Evolutionary conservation across 169 alveolate species (phyloP).

Genomic region (Cryptosporidium meleagridis): DNA sequence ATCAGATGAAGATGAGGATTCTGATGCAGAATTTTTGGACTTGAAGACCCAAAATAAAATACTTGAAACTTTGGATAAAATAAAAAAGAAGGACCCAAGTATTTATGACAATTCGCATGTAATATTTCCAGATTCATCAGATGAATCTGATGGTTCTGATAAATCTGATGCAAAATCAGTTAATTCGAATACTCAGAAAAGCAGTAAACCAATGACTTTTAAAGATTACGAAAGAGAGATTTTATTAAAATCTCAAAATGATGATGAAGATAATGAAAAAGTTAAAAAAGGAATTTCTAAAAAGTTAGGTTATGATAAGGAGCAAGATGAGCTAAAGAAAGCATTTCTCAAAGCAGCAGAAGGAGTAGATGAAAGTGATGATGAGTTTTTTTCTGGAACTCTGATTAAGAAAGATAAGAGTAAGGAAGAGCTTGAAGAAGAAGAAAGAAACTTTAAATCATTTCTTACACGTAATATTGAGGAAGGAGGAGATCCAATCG

Average conservation of each 20-base stretch:
- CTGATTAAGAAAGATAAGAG: conserved; percentile 47
- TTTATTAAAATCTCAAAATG: conserved; percentile 30
- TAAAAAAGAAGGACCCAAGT: conserved; percentile 82
- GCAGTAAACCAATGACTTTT: conserved; percentile 49
- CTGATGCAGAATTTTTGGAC: conserved; percentile 82
- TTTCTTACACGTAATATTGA: conserved; percentile 59
- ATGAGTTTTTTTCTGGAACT: conserved; percentile 36
- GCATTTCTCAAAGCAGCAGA: conserved; percentile 76
- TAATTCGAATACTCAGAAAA: background rate
- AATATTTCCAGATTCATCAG: conserved; percentile 76
- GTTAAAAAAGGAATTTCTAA: background rate
- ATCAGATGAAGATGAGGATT: conserved; percentile 82
- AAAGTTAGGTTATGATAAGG: conserved; percentile 44
- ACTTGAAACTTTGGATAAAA: conserved; percentile 78
- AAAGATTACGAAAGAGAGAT: conserved; percentile 73
- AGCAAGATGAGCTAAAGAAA: conserved; percentile 61
- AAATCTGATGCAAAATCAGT: background rate
- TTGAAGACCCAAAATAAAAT: conserved; percentile 82
- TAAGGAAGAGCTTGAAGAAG: conserved; percentile 48
- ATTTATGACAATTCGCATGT: conserved; percentile 79
- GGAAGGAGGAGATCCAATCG: conserved; percentile 58
- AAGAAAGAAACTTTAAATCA: conserved; percentile 48
- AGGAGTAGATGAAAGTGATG: conserved; percentile 12
- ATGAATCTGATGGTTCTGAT: background rate
- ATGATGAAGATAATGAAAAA: conserved; percentile 13